Conservation (phyloP, 2,329 filamentous ascomycete species). For the Epichloe sp. region DNA sequence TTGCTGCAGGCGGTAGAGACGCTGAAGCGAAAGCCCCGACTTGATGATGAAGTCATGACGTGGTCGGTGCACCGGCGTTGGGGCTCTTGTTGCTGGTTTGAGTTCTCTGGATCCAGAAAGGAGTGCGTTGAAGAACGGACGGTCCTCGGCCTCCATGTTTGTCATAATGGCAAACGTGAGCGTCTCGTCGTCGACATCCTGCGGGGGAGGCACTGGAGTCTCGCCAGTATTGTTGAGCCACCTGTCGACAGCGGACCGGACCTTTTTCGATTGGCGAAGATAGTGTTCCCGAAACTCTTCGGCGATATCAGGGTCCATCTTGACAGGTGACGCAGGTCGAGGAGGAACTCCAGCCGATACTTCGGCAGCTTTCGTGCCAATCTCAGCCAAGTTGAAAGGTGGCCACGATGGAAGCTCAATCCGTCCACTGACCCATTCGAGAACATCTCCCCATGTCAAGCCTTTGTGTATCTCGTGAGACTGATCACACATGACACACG, state of each 20-base stretch:
- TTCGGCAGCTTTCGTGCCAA: constrained; percentile 48
- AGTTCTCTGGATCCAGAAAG: constrained; percentile 48
- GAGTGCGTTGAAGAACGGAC: constrained; percentile 71
- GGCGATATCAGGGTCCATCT: constrained; percentile 86
- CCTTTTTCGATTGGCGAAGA: constrained; percentile 86
- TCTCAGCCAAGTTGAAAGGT: constrained; percentile 60
- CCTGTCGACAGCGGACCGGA: constrained; percentile 76
- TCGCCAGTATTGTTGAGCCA: constrained; percentile 78
- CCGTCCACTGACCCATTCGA: constrained; percentile 84
- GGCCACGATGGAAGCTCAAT: constrained; percentile 81
- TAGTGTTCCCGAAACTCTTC: constrained; percentile 91
- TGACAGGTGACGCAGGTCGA: constrained; percentile 47
- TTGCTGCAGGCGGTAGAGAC: constrained; percentile 63
- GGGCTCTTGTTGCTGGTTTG: constrained; percentile 46
- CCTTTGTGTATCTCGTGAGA: constrained; percentile 51
- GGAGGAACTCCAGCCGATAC: constrained; percentile 45
- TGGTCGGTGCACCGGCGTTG: constrained; percentile 52
- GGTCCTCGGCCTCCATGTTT: constrained; percentile 61
- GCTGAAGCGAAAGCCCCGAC: constrained; percentile 66
- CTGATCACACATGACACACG: constrained; percentile 68
- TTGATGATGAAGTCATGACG: constrained; percentile 64
- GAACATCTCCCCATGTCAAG: constrained; percentile 86
- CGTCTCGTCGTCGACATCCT: constrained; percentile 90
- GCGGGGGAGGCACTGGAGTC: constrained; percentile 62
- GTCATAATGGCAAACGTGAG: constrained; percentile 88